phyloP scores from a whole-genome alignment of 2,329 filamentous ascomycete species.

The Aureobasidium sp. region DNA sequence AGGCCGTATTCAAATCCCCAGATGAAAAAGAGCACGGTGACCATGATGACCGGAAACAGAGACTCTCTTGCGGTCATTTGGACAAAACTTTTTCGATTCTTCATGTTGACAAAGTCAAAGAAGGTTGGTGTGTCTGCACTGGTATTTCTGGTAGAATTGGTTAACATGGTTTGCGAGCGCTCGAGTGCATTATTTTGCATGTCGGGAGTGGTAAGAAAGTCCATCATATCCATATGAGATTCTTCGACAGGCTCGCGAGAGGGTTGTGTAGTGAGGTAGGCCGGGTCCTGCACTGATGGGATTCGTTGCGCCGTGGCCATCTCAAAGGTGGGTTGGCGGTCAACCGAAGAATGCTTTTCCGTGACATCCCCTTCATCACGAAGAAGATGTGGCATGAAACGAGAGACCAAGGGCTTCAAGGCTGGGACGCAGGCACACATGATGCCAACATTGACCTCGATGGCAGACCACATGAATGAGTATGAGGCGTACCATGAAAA shows the following conservation, averaged over 20 bases:
- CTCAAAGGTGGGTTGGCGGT: slow-evolving; percentile 14
- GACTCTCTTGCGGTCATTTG: slow-evolving; percentile 57
- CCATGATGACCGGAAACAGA: slow-evolving; percentile 63
- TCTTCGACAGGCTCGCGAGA: slow-evolving; percentile 9
- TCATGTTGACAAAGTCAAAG: slow-evolving; percentile 72
- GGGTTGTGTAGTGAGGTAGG: slow-evolving; percentile 2
- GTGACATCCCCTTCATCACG: slow-evolving; percentile 37
- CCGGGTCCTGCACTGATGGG: slow-evolving; percentile 20
- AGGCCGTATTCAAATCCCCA: slow-evolving; percentile 91
- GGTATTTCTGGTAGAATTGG: slow-evolving; percentile 33
- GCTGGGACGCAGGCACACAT: slow-evolving; percentile 89
- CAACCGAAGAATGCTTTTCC: slow-evolving; percentile 24
- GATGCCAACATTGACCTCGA: slow-evolving; percentile 87
- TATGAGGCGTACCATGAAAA: slow-evolving; percentile 68
- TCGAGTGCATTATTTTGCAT: slow-evolving; percentile 25
- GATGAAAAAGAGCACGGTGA: slow-evolving; percentile 75
- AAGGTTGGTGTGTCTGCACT: slow-evolving; percentile 43
- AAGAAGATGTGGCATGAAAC: slow-evolving; percentile 51
- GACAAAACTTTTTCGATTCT: slow-evolving; percentile 62
- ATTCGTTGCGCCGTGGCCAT: slow-evolving; percentile 22
- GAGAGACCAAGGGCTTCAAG: slow-evolving; percentile 73
- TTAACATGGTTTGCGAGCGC: slow-evolving; percentile 27
- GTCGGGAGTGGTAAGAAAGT: slow-evolving; percentile 48
- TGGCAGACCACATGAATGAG: slow-evolving; percentile 87
- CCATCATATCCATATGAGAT: slow-evolving; percentile 39